Conservation (phyloP, 1,284 basidiomycete genomes). For the Austroboletus novae-zelandiae region DNA sequence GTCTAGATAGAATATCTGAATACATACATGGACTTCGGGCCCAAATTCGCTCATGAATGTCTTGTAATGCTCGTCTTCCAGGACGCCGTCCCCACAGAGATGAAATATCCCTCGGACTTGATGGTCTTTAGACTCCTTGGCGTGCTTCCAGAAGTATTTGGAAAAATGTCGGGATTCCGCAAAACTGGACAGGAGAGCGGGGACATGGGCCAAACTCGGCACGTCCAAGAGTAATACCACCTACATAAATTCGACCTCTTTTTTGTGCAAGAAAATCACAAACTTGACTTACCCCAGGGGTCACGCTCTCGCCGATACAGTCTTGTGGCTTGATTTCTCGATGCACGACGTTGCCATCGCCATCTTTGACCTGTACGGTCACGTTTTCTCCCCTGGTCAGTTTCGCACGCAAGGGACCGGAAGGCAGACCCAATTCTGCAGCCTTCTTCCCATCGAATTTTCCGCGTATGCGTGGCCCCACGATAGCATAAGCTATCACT, state of each 20-base stretch:
- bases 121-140: slow-evolving; percentile 40
- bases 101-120: slow-evolving; percentile 65
- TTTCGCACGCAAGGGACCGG: slow-evolving; percentile 48
- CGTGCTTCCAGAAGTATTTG: slow-evolving; percentile 45
- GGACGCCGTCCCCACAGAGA: slow-evolving; percentile 61
- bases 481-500: slow-evolving; percentile 67
- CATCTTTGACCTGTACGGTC: slow-evolving; percentile 49
- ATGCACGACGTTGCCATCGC: slow-evolving; percentile 33
- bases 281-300: slow-evolving; percentile 42
- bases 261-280: background rate
- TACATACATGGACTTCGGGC: slow-evolving; percentile 53
- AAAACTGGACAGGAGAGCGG: slow-evolving; percentile 53
- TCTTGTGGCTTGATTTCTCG: slow-evolving; percentile 59
- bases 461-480: slow-evolving; percentile 80
- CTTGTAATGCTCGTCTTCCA: slow-evolving; percentile 68
- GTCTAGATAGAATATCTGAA: background rate
- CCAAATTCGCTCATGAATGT: slow-evolving; percentile 70
- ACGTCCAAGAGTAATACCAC: slow-evolving; percentile 61
- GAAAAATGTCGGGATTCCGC: slow-evolving; percentile 49
- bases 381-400: slow-evolving; percentile 56
- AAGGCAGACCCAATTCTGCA: slow-evolving; percentile 60
- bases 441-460: slow-evolving; percentile 81
- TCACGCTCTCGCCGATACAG: slow-evolving; percentile 50
- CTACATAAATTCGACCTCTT: slow-evolving; percentile 31
- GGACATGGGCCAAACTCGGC: slow-evolving; percentile 61